These are phyloP conservation scores for Dactylis glomerata DNA, from an alignment of 176 grass and related monocot species.

Conservation along the genomic window DNA sequence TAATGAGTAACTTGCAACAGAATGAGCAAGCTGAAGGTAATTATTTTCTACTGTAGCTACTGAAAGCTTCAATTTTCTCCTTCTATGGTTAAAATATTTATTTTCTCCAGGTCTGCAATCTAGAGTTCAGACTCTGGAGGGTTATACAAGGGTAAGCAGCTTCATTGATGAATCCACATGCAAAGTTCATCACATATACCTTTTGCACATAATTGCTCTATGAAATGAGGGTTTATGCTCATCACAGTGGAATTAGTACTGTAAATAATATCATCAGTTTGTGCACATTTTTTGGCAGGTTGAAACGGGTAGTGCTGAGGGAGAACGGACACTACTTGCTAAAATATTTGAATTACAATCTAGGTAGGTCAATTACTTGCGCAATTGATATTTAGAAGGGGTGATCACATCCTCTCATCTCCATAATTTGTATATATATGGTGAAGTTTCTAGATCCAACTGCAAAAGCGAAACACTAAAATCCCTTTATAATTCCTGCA, in stretches of 20 bases:
- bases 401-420: background rate
- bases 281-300: conserved; percentile 39
- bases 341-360: conserved; percentile 90
- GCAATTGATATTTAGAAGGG: conserved; percentile 10
- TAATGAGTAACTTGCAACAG: conserved; percentile 83
- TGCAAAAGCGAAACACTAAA: background rate
- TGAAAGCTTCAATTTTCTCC: background rate
- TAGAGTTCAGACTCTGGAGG: conserved; percentile 30
- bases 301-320: conserved; percentile 46
- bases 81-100: conserved; percentile 1
- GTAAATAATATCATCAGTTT: background rate
- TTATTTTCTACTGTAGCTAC: conserved; percentile 2
- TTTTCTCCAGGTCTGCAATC: conserved; percentile 45
- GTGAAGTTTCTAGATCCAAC: background rate
- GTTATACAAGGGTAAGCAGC: conserved; percentile 45
- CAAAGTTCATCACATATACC: background rate
- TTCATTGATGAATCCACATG: background rate
- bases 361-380: conserved; percentile 47
- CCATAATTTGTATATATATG: background rate
- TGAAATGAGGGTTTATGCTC: background rate
- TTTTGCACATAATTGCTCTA: background rate
- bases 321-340: conserved; percentile 61
- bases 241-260: background rate
- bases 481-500: background rate
- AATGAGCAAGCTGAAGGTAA: conserved; percentile 65